Base-by-base conservation (phyloP, 164 flowering plant genomes). In the Hamamelis virginiana region DNA sequence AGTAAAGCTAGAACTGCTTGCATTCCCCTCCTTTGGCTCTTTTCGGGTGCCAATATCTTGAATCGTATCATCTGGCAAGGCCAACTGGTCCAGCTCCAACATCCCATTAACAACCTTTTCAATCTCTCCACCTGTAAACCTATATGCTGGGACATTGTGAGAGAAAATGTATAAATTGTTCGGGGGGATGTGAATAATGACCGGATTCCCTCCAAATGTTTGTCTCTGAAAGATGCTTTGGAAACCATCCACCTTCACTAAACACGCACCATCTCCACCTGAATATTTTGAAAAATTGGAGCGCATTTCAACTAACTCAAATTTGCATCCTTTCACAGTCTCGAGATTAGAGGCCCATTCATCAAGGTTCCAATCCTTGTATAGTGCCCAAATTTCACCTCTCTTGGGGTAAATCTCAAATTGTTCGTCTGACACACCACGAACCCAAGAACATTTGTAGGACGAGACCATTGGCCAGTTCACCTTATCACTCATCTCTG, bases 311-410 rank as follows among this genome's bases (percentile, higher is more conserved):
- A 83, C 78, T 0, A 83, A 58, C 59, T 77, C 72, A 21, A 74
- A 71, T 58, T 33, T 67, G 66, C 80, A 77, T 18, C 57, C 75
- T 52, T 75, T 65, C 27, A 59, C 56, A 11, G 33, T 60, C 53
- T 76, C 71, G 21, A 74, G 84, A 59, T 77, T 58, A 41, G 57
- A 67, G 26, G 71, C 69, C 84, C 82, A 81, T 33, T 70, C 73
- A 16, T 64, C 65, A 21, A 76, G 78, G 52, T 77, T 62, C 80
- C 82, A 83, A 51, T 83, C 73, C 59, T 73, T 72, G 59, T 78
- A 83, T 8, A 81, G 26, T 28, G 84, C 86, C 86, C 84, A 83
- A 38, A 81, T 76, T 45, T 83, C 84, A 15, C 79, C 80, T 65
- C 41, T 74, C 45, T 61, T 75, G 4, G 86, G 86, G 47, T 78